Conservation (phyloP, 305 asterid genomes). For the Fraxinus velutina region DNA sequence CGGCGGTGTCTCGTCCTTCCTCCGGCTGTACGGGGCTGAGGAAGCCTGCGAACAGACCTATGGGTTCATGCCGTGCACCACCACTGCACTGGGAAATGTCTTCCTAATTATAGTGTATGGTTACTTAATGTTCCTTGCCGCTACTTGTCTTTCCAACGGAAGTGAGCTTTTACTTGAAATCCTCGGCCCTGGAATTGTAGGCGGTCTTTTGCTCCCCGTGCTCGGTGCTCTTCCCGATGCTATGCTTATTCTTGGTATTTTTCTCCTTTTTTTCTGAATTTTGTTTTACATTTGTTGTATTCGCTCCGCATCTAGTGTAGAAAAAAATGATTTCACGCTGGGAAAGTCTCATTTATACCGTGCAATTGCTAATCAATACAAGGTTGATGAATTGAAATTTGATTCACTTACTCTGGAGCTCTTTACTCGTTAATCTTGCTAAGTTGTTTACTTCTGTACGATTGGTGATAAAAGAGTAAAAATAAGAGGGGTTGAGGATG, state of each 20-base stretch:
- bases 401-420: not conserved
- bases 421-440: not conserved
- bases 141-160: slow-evolving; percentile 76
- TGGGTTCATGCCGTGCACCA: slow-evolving; percentile 87
- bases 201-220: slow-evolving; percentile 84
- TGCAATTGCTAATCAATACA: not conserved
- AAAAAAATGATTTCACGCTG: not conserved
- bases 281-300: not conserved
- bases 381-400: not conserved
- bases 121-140: slow-evolving; percentile 78
- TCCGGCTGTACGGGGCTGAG: slow-evolving; percentile 45
- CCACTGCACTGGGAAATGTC: slow-evolving; percentile 66
- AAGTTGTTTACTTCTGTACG: not conserved
- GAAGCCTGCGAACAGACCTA: slow-evolving; percentile 80
- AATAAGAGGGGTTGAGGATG: not conserved
- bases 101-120: slow-evolving; percentile 78
- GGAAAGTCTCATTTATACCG: not conserved
- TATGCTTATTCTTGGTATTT: slow-evolving; percentile 81
- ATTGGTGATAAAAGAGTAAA: not conserved
- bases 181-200: slow-evolving; percentile 89
- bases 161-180: slow-evolving; percentile 93
- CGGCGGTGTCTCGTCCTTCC: slow-evolving; percentile 24
- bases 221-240: slow-evolving; percentile 99
- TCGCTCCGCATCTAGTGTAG: not conserved
- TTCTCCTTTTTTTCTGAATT: not conserved